Conservation (phyloP, 1,284 basidiomycete species). For the Fomitiporia mediterranea region DNA sequence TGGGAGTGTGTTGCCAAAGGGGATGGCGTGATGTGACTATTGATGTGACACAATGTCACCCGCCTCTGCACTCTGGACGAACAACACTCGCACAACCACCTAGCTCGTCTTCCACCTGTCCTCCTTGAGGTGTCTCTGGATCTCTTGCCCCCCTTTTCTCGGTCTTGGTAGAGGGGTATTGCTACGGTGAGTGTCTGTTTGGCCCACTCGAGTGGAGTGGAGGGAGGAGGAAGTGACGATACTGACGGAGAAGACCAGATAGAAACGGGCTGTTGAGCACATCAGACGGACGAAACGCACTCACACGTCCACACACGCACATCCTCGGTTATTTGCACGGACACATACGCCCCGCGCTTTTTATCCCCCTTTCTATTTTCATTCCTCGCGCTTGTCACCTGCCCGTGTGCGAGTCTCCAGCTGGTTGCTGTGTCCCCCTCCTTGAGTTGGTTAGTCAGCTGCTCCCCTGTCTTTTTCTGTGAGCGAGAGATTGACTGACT, state of each 20-base stretch:
- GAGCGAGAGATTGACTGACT: background rate
- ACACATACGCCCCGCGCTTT: background rate
- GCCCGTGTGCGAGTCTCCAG: no score
- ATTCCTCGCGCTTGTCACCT: background rate
- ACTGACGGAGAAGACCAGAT: background rate
- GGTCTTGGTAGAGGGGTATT: background rate
- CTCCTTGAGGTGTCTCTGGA: no score
- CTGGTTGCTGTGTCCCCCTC: no score
- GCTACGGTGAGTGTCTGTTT: background rate
- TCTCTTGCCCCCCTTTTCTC: background rate
- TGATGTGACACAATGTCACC: conserved; percentile 2
- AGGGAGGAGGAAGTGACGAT: background rate
- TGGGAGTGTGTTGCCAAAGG: background rate
- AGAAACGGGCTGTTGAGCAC: conserved; percentile 2
- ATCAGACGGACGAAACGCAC: background rate
- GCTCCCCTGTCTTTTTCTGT: background rate
- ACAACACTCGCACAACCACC: no score
- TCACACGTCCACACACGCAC: background rate
- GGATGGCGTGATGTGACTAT: background rate
- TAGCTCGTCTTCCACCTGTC: no score
- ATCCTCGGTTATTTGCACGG: background rate
- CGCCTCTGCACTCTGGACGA: no score
- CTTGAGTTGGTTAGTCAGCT: no score
- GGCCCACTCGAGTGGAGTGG: background rate
- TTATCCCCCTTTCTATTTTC: background rate